Base-by-base conservation (phyloP, 2,329 filamentous ascomycete species). In the Arthrinium phaeospermum region DNA sequence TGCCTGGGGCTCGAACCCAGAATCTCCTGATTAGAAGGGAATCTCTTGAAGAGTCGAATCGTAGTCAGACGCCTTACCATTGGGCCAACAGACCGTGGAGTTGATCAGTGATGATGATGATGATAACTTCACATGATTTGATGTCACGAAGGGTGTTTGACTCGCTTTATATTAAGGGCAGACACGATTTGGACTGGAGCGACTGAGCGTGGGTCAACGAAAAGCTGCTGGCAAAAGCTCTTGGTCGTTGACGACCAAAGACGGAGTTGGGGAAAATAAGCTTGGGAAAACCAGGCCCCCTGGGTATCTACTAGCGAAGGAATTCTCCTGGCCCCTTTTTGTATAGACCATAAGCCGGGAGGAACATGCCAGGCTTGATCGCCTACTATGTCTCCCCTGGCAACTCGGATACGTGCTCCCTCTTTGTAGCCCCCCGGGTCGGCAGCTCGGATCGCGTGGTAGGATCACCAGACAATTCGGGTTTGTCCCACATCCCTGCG, bases 21-120 rank as follows among this genome's bases (percentile, higher is more conserved):
- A 72, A 72, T 72, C 71, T 71, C 71, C 71, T 72, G 71, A 72
- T 72, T 61, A 27, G 34, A 64, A 64, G 57, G 22, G 34, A 64
- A 24, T 30, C 57, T 64, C 57, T 4, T 41, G 3, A 12, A 64
- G 57, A 64, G 34, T 64, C 34, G 64, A 73, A 73, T 83, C 81
- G 82, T 83, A 83, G 82, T 84, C 82, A 83, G 81, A 83, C 82
- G 82, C 81, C 81, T 82, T 84, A 81, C 78, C 82, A 83, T 82
- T 82, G 79, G 80, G 79, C 80, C 80, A 83, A 68, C 64, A 41
- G 70, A 71, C 70, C 70, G 57, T 41, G 8, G 12, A 41, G 34
- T 10, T n/a, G 22, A n/a, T 41, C 30, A 19, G 10, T 41, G 37
- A 41, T 41, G 37, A 10, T 37, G 34, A 22, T 64, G 19, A 34